phyloP scores from a whole-genome alignment of 2,329 filamentous ascomycete genomes.

The Neophaeococcomyces aloes region DNA sequence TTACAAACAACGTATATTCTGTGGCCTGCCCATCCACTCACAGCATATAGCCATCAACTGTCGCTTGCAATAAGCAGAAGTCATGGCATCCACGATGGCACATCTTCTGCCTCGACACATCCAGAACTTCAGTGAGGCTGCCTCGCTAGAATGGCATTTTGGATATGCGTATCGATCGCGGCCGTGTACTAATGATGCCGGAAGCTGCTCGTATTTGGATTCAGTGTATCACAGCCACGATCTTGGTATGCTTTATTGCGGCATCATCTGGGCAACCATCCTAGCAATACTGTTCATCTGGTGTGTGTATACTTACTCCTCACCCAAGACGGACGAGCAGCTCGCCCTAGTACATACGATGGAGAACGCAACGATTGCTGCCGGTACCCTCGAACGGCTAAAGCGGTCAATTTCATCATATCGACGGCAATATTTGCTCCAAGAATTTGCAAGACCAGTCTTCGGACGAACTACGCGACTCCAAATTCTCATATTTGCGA shows the following conservation, averaged over 20 bases:
- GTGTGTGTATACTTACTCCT: slow-evolving; percentile 21
- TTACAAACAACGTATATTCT: too few relatives aligned
- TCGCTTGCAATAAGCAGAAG: too few relatives aligned
- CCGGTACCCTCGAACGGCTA: slow-evolving; percentile 23
- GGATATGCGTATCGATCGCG: slow-evolving; percentile 45
- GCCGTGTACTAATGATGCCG: slow-evolving; percentile 48
- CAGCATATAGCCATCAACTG: too few relatives aligned
- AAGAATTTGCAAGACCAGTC: slow-evolving; percentile 45
- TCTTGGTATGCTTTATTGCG: slow-evolving; percentile 45
- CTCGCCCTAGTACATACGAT: neutral
- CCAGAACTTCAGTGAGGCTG: slow-evolving; percentile 35
- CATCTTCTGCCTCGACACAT: slow-evolving; percentile 27
- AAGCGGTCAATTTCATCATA: slow-evolving; percentile 32
- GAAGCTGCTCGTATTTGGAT: slow-evolving; percentile 50
- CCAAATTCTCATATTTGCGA: slow-evolving; percentile 52
- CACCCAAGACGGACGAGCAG: neutral
- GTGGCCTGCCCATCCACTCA: too few relatives aligned
- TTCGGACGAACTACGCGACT: slow-evolving; percentile 60
- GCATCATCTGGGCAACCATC: slow-evolving; percentile 48
- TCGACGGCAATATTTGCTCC: slow-evolving; percentile 47
- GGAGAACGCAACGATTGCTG: neutral
- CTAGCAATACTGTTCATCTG: slow-evolving; percentile 39
- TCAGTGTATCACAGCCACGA: slow-evolving; percentile 46
- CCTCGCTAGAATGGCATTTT: slow-evolving; percentile 41
- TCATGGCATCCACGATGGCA: slow-evolving; percentile 3